Percentiles rank a stretch among this genome's conserved stretches.
Conservation (phyloP, 345 rosid genomes). For the Acer yangbiense region DNA sequence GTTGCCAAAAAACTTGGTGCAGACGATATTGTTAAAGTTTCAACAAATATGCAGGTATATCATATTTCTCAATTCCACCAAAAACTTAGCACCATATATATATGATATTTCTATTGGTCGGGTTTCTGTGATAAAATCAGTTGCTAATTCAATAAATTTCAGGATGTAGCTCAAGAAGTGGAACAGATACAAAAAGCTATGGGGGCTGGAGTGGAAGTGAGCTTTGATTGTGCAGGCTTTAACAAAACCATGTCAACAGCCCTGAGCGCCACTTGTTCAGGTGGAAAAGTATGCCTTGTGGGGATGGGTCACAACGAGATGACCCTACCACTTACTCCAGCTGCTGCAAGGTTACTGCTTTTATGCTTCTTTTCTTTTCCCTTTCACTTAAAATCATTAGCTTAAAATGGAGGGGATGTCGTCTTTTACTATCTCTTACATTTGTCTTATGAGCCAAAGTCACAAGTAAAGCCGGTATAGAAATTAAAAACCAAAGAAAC, state of each 20-base stretch:
- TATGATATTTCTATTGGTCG: neutral
- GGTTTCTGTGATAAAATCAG: neutral
- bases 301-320: slow-evolving; percentile 76
- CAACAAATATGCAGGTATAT: slow-evolving; percentile 60
- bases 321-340: slow-evolving; percentile 85
- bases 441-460: neutral
- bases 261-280: slow-evolving; percentile 66
- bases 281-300: slow-evolving; percentile 92
- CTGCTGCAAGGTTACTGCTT: slow-evolving; percentile 75
- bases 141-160: slow-evolving; percentile 8
- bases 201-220: slow-evolving; percentile 67
- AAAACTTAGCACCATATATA: neutral
- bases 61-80: neutral
- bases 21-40: slow-evolving; percentile 62
- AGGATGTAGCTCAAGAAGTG: slow-evolving; percentile 74
- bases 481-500: too few species aligned
- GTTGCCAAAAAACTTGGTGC: slow-evolving; percentile 82
- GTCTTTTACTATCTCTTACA: neutral
- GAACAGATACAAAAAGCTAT: slow-evolving; percentile 55
- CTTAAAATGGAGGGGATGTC: too few species aligned
- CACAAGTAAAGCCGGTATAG: neutral
- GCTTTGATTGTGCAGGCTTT: slow-evolving; percentile 89
- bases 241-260: slow-evolving; percentile 90
- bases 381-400: too few species aligned
- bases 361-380: neutral